These are phyloP conservation scores for Ligustrum vulgare DNA, from an alignment of 257 asterid species.

Conservation along the genomic window DNA sequence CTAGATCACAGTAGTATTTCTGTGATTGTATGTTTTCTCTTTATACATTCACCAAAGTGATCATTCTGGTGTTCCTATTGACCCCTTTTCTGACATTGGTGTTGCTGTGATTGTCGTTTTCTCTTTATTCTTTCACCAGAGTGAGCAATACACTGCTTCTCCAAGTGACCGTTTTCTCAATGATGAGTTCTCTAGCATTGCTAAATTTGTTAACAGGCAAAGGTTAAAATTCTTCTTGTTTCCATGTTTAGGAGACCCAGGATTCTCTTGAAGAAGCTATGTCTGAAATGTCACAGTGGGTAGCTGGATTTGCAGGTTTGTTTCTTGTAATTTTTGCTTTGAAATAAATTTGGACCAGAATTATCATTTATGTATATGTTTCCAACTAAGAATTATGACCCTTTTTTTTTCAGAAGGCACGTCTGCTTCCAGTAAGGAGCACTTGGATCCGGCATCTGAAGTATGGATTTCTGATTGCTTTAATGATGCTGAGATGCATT, in stretches of 20 bases:
- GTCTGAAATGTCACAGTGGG: constrained; percentile 65
- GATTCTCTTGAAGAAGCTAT: constrained; percentile 59
- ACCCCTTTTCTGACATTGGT: neutral
- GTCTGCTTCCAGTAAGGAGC: constrained; percentile 28
- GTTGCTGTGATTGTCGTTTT: neutral
- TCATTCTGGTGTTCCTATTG: neutral
- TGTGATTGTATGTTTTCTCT: neutral
- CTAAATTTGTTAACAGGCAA: neutral
- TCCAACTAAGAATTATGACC: constrained; percentile 5
- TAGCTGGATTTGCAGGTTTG: constrained; percentile 64
- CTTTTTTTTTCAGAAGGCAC: constrained; percentile 28
- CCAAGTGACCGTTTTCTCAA: neutral
- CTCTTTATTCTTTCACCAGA: neutral
- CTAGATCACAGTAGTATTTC: neutral
- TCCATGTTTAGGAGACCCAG: constrained; percentile 47
- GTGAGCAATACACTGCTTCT: neutral
- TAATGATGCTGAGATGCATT: constrained; percentile 36
- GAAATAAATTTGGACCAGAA: neutral
- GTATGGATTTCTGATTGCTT: constrained; percentile 40
- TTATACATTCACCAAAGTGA: neutral
- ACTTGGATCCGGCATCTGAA: constrained; percentile 40
- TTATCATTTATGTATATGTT: neutral
- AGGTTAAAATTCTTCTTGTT: constrained; percentile 13
- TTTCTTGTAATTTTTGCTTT: neutral
- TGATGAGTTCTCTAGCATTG: neutral